These are phyloP conservation scores for Ambrosiella xylebori DNA, from an alignment of 2,329 filamentous ascomycete genomes.

Conservation along the genomic window DNA sequence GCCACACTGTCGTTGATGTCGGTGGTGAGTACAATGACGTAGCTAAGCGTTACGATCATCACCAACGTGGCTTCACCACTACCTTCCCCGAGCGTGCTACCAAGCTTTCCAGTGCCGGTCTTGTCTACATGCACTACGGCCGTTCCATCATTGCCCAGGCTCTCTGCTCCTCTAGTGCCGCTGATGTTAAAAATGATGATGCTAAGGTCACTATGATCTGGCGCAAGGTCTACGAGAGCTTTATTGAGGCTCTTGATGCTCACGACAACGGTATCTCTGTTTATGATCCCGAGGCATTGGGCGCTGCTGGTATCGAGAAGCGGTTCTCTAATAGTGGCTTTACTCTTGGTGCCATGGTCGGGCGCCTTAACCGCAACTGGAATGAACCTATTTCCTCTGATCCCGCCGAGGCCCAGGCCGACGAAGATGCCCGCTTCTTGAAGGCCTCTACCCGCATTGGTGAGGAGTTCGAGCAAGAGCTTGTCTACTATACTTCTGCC, in stretches of 20 bases:
- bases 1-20: constrained; percentile 96
- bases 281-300: constrained; percentile 56
- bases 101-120: constrained; percentile 82
- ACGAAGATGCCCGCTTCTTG: constrained; percentile 67
- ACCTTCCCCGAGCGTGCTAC: constrained; percentile 72
- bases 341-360: constrained; percentile 68
- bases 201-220: constrained; percentile 60
- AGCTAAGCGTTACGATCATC: constrained; percentile 78
- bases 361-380: constrained; percentile 62
- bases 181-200: constrained; percentile 35
- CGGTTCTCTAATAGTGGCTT: constrained; percentile 72
- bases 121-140: constrained; percentile 94
- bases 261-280: constrained; percentile 88
- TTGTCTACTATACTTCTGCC: constrained; percentile 54
- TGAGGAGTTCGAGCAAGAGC: constrained; percentile 66
- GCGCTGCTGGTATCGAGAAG: constrained; percentile 58
- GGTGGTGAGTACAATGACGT: constrained; percentile 76
- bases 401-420: constrained; percentile 37
- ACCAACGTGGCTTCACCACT: constrained; percentile 78
- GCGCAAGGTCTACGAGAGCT: constrained; percentile 79
- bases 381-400: constrained; percentile 45
- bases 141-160: constrained; percentile 55
- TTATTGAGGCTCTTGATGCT: constrained; percentile 89
- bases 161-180: constrained; percentile 21
- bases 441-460: constrained; percentile 70